These are phyloP conservation scores for Cystofilobasidium capitatum DNA, from an alignment of 768 basidiomycete species.

Conservation along the genomic window DNA sequence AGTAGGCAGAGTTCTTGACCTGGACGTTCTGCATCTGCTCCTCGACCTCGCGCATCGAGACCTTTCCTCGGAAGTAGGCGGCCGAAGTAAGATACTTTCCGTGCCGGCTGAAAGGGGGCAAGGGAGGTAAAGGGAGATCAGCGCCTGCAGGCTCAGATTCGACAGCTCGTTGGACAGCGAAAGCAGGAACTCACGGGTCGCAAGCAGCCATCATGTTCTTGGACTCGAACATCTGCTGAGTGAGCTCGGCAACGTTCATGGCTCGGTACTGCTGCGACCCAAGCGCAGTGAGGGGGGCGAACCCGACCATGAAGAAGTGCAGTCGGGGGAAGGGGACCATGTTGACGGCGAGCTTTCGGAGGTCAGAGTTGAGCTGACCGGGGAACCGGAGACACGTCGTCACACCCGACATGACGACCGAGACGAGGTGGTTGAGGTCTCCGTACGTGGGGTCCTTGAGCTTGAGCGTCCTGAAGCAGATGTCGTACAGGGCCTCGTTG, in stretches of 20 bases:
- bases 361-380: slow-evolving; percentile 39
- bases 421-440: slow-evolving; percentile 46
- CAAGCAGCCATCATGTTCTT: slow-evolving; percentile 97
- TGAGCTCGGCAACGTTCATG: slow-evolving; percentile 92
- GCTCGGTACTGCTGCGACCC: slow-evolving; percentile 80
- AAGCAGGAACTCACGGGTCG: background rate
- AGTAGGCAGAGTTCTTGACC: slow-evolving; percentile 95
- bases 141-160: background rate
- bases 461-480: slow-evolving; percentile 37
- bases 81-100: slow-evolving; percentile 96
- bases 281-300: slow-evolving; percentile 42
- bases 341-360: slow-evolving; percentile 40
- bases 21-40: slow-evolving; percentile 93
- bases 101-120: slow-evolving; percentile 61
- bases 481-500: slow-evolving; percentile 43
- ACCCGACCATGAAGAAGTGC: slow-evolving; percentile 98
- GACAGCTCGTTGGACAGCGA: too few species aligned
- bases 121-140: background rate
- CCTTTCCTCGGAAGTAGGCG: slow-evolving; percentile 96
- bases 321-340: slow-evolving; percentile 84
- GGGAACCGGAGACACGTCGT: slow-evolving; percentile 48
- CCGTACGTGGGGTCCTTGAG: slow-evolving; percentile 35
- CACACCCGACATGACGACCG: slow-evolving; percentile 76
- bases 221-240: slow-evolving; percentile 98
- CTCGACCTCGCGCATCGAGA: slow-evolving; percentile 99